A percentile compares a stretch with the other conserved stretches of the same genome.
Evolutionary conservation across 2,329 filamentous ascomycete genomes (phyloP).

Genomic region (Lecanicillium sp.): DNA sequence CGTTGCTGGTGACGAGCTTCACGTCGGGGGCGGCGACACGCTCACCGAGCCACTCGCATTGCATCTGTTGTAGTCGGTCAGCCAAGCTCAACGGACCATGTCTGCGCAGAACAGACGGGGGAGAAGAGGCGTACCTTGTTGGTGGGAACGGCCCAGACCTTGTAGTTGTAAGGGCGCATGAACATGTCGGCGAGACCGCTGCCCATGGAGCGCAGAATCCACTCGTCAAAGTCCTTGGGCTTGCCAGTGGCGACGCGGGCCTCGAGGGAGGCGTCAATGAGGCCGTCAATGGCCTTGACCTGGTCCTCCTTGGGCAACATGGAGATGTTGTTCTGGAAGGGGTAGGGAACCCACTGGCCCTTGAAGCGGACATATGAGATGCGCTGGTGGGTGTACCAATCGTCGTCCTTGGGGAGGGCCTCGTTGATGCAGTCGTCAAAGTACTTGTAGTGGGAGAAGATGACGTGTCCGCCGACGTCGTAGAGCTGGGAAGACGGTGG

Average conservation of each 20-base stretch:
- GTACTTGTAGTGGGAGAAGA: slow-evolving; percentile 99
- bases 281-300: slow-evolving; percentile 85
- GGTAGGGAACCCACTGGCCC: slow-evolving; percentile 94
- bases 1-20: slow-evolving; percentile 89
- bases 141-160: slow-evolving; percentile 98
- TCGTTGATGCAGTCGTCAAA: slow-evolving; percentile 99
- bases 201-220: slow-evolving; percentile 91
- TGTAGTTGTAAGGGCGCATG: slow-evolving; percentile 99
- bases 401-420: slow-evolving; percentile 84
- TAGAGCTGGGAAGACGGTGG: slow-evolving; percentile 62
- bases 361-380: slow-evolving; percentile 99
- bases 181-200: slow-evolving; percentile 87
- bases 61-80: slow-evolving; percentile 61
- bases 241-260: slow-evolving; percentile 81
- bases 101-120: not conserved
- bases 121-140: slow-evolving; percentile 63
- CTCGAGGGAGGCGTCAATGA: slow-evolving; percentile 91
- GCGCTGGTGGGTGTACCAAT: slow-evolving; percentile 97
- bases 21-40: slow-evolving; percentile 94
- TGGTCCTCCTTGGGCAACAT: slow-evolving; percentile 97
- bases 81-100: not conserved
- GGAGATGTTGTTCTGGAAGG: slow-evolving; percentile 99
- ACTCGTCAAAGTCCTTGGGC: slow-evolving; percentile 96
- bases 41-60: slow-evolving; percentile 97
- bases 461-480: slow-evolving; percentile 96